Evolutionary conservation across 140 eudicot species (phyloP).

Genomic region (Senecio squalidus): DNA sequence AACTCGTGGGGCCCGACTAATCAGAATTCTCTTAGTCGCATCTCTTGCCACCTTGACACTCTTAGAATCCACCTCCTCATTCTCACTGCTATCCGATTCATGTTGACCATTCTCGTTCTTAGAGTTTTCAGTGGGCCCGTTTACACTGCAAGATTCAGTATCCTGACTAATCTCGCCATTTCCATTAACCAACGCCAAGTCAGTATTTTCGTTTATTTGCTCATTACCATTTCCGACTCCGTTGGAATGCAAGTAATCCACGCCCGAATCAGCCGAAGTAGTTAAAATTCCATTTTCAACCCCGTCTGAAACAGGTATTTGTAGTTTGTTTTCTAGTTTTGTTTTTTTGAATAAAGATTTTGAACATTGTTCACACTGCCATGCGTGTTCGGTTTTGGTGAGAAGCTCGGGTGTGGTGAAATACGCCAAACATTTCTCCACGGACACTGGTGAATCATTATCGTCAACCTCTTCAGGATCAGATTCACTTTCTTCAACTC

Average conservation of each 20-base stretch:
- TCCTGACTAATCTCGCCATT: conserved; percentile 20
- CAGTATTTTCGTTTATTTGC: conserved; percentile 20
- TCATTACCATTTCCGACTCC: conserved; percentile 18
- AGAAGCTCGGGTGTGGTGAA: conserved; percentile 86
- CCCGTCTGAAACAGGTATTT: conserved; percentile 17
- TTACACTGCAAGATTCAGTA: conserved; percentile 17
- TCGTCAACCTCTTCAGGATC: conserved; percentile 87
- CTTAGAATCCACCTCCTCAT: conserved; percentile 43
- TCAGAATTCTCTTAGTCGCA: conserved; percentile 72
- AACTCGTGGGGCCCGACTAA: conserved; percentile 60
- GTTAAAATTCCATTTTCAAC: conserved; percentile 20
- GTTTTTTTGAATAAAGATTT: conserved; percentile 37
- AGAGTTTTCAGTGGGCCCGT: conserved; percentile 6
- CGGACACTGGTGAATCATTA: conserved; percentile 68
- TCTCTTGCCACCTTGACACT: conserved; percentile 75
- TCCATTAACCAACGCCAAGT: conserved; percentile 21
- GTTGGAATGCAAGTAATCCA: conserved; percentile 1
- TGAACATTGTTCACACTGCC: conserved; percentile 95
- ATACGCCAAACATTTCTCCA: conserved; percentile 73
- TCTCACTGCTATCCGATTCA: conserved; percentile 37
- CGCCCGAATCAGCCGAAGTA: conserved; percentile 15
- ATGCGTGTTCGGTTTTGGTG: conserved; percentile 73
- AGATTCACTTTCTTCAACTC: conserved; percentile 50
- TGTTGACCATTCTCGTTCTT: conserved; percentile 13
- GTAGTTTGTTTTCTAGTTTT: conserved; percentile 24